Evolutionary conservation across 2,329 filamentous ascomycete species (phyloP).

Genomic region (Ascochyta koolunga): DNA sequence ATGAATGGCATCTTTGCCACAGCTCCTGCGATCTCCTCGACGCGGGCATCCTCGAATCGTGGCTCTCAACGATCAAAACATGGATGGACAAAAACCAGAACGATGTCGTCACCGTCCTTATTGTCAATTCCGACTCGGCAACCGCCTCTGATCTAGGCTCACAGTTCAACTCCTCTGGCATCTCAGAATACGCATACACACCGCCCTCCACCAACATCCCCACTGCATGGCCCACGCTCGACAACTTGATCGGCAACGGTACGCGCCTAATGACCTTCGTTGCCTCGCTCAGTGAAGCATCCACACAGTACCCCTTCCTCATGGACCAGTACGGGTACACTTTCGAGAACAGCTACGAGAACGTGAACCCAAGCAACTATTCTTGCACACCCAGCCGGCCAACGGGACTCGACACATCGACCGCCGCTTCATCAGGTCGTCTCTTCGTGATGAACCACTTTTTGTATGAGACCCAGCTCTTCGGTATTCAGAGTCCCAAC

Average conservation of each 20-base stretch:
- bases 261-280: constrained; percentile 74
- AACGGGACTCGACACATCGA: constrained; percentile 52
- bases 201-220: constrained; percentile 52
- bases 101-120: constrained; percentile 76
- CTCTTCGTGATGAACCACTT: constrained; percentile 84
- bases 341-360: constrained; percentile 76
- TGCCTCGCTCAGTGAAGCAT: constrained; percentile 54
- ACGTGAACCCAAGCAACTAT: constrained; percentile 67
- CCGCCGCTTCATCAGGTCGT: constrained; percentile 62
- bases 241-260: constrained; percentile 67
- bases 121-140: constrained; percentile 72
- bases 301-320: constrained; percentile 60
- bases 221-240: constrained; percentile 73
- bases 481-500: constrained; percentile 48
- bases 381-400: constrained; percentile 75
- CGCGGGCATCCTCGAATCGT: constrained; percentile 67
- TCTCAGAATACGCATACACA: constrained; percentile 64
- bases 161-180: constrained; percentile 56
- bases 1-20: constrained; percentile 72
- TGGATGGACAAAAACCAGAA: constrained; percentile 75
- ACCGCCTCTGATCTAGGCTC: constrained; percentile 61
- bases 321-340: constrained; percentile 69
- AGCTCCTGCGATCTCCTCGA: constrained; percentile 70
- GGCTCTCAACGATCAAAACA: constrained; percentile 67
- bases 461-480: constrained; percentile 63